These are phyloP conservation scores for Pholiota adiposa DNA, from an alignment of 1,284 basidiomycete genomes.

Conservation along the genomic window DNA sequence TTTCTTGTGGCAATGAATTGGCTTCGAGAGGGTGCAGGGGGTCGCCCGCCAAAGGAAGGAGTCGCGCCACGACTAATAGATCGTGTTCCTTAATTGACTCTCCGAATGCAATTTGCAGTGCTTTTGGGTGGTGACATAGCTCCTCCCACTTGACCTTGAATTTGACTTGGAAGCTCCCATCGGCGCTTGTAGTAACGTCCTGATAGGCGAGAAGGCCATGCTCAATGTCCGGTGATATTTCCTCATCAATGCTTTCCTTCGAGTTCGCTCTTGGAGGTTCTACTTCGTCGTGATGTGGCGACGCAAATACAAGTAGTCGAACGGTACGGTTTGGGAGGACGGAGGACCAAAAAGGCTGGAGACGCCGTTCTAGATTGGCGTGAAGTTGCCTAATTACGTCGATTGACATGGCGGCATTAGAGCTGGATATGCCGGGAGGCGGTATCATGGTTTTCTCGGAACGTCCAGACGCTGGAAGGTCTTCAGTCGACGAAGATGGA, in stretches of 20 bases:
- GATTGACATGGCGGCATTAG: constrained; percentile 18
- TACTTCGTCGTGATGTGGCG: constrained; percentile 30
- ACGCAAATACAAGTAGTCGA: constrained; percentile 57
- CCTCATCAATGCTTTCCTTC: constrained; percentile 26
- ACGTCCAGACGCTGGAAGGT: not conserved
- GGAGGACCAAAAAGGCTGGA: constrained; percentile 81
- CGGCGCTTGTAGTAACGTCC: constrained; percentile 59
- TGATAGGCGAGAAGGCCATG: constrained; percentile 50
- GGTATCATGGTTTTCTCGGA: constrained; percentile 1
- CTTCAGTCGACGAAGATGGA: constrained; percentile 14
- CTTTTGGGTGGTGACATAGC: constrained; percentile 63
- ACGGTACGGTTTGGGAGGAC: constrained; percentile 63
- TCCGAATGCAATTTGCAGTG: constrained; percentile 61
- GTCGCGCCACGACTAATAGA: constrained; percentile 56
- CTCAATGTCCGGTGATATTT: constrained; percentile 13
- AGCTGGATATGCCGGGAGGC: constrained; percentile 12
- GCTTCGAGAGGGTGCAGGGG: constrained; percentile 3
- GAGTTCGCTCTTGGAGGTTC: not conserved
- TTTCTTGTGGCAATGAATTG: not conserved
- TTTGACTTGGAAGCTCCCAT: constrained; percentile 73
- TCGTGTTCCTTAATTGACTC: constrained; percentile 56
- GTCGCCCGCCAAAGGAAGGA: constrained; percentile 40
- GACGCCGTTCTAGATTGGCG: constrained; percentile 72
- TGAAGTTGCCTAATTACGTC: constrained; percentile 60
- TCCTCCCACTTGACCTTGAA: constrained; percentile 71